Conservation (phyloP, 2,329 filamentous ascomycete genomes). For the Fusarium sp. region DNA sequence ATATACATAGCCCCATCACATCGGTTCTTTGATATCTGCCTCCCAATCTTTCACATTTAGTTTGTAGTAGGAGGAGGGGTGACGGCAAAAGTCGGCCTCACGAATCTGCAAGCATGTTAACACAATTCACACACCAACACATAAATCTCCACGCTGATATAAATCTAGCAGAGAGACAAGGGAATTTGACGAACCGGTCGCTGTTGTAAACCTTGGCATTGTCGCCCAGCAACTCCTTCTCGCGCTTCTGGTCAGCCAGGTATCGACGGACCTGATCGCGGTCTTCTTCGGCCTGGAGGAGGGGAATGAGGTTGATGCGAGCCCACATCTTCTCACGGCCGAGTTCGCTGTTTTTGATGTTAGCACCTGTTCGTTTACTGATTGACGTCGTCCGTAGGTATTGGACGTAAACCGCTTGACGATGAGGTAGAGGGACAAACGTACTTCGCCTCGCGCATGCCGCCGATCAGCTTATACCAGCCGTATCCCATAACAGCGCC, state of each 20-base stretch:
- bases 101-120: constrained; percentile 68
- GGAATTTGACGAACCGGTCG: constrained; percentile 74
- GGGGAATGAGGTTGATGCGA: constrained; percentile 91
- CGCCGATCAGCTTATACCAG: constrained; percentile 86
- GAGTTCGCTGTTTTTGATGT: constrained; percentile 75
- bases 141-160: not conserved
- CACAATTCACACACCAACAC: not conserved
- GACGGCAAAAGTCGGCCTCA: constrained; percentile 82
- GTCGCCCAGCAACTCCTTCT: constrained; percentile 89
- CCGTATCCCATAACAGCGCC: constrained; percentile 87
- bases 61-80: constrained; percentile 75
- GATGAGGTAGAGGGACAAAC: constrained; percentile 49
- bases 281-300: constrained; percentile 96
- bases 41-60: constrained; percentile 35
- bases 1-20: constrained; percentile 42
- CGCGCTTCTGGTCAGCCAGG: constrained; percentile 86
- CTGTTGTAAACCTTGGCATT: constrained; percentile 88
- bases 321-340: constrained; percentile 98
- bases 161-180: not conserved
- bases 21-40: not conserved
- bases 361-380: not conserved
- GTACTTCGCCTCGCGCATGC: constrained; percentile 92
- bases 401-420: not conserved
- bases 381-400: too few relatives aligned
- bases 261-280: constrained; percentile 91